Conservation (phyloP, 2,329 filamentous ascomycete genomes). For the Plectosphaerella plurivora region DNA sequence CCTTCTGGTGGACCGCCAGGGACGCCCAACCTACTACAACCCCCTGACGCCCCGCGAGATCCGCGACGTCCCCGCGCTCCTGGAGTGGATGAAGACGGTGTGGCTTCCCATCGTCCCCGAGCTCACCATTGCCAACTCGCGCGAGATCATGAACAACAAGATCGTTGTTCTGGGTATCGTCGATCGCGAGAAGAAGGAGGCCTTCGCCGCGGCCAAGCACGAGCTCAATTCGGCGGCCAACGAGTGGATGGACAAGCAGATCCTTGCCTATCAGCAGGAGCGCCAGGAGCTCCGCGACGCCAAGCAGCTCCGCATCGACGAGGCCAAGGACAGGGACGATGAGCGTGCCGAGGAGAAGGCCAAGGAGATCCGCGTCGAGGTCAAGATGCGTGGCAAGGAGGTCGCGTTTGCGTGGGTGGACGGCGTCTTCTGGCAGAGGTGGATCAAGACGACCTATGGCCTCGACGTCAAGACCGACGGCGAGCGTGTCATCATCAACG, state of each 20-base stretch:
- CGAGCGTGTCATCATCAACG: slow-evolving; percentile 92
- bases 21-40: slow-evolving; percentile 84
- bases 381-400: slow-evolving; percentile 79
- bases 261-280: slow-evolving; percentile 86
- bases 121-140: slow-evolving; percentile 83
- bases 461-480: slow-evolving; percentile 84
- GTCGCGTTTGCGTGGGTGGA: slow-evolving; percentile 97
- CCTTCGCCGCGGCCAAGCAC: slow-evolving; percentile 72
- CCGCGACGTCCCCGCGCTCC: slow-evolving; percentile 73
- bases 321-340: slow-evolving; percentile 90
- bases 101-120: slow-evolving; percentile 97
- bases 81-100: slow-evolving; percentile 92
- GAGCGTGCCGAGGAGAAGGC: slow-evolving; percentile 80
- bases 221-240: slow-evolving; percentile 94
- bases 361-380: slow-evolving; percentile 87
- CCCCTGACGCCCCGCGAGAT: slow-evolving; percentile 86
- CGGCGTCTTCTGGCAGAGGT: slow-evolving; percentile 94
- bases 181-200: slow-evolving; percentile 71
- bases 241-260: slow-evolving; percentile 98
- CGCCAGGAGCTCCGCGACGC: slow-evolving; percentile 88
- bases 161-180: slow-evolving; percentile 91
- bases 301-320: slow-evolving; percentile 93
- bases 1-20: slow-evolving; percentile 82
- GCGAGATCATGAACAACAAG: slow-evolving; percentile 92
- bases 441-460: slow-evolving; percentile 92